A percentile compares a stretch with the other conserved stretches of the same genome.
These are phyloP conservation scores for Aspergillus awamori DNA, from an alignment of 2,329 filamentous ascomycete species.

Conservation along the genomic window DNA sequence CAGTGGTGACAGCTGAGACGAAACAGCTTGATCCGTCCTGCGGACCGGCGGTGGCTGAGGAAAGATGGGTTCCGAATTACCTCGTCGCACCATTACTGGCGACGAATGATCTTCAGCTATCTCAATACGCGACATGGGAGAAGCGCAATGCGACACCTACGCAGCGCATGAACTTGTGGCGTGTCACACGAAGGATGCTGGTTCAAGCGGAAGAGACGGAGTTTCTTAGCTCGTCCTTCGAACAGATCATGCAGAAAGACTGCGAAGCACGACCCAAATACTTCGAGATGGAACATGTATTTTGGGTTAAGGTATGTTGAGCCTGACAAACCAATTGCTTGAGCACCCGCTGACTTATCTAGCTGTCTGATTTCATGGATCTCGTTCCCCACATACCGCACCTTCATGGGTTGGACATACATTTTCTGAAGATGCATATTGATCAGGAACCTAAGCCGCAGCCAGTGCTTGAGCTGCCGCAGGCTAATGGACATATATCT, in stretches of 20 bases:
- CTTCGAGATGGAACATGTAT: constrained; percentile 53
- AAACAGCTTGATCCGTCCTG: constrained; percentile 47
- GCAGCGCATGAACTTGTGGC: constrained; percentile 52
- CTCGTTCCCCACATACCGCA: constrained; percentile 53
- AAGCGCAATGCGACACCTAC: constrained; percentile 47
- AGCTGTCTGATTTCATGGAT: constrained; percentile 55
- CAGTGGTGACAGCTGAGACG: constrained; percentile 49
- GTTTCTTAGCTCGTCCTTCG: constrained; percentile 40
- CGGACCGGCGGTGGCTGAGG: constrained; percentile 40
- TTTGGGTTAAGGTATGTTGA: constrained; percentile 52
- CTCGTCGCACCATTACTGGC: constrained; percentile 52
- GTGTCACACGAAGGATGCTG: constrained; percentile 49
- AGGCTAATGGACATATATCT: constrained; percentile 36
- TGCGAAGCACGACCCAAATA: constrained; percentile 51
- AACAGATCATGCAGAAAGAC: constrained; percentile 46
- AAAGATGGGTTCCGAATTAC: constrained; percentile 54
- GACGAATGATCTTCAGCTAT: constrained; percentile 53
- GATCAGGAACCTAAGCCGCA: constrained; percentile 37
- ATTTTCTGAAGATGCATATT: constrained; percentile 46
- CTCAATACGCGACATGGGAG: constrained; percentile 52
- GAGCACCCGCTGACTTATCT: background rate
- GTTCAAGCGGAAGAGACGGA: constrained; percentile 46
- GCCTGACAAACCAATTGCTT: background rate
- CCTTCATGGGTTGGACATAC: constrained; percentile 46
- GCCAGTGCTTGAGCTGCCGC: constrained; percentile 21